Evolutionary conservation across 371 early-diverging fungal species (phyloP).

Genomic region (Rhizomucor miehei): DNA sequence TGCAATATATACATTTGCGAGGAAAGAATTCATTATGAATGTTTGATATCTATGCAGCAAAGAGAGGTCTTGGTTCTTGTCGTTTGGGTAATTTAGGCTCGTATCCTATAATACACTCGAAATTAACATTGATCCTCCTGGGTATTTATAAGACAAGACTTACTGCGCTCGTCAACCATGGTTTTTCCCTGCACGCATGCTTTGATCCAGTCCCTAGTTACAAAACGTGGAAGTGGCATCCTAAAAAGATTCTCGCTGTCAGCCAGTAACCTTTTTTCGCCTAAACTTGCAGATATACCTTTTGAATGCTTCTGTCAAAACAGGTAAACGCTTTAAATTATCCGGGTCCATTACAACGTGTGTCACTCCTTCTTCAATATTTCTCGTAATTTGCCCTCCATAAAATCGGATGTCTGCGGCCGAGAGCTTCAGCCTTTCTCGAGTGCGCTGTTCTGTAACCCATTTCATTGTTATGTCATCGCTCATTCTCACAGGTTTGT

Average conservation of each 20-base stretch:
- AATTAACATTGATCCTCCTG: not conserved
- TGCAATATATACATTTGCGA: not conserved
- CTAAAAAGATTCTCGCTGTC: not conserved
- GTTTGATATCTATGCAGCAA: too few species aligned
- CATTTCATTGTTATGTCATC: constrained; percentile 12
- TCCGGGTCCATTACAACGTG: constrained; percentile 30
- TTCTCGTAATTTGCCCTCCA: constrained; percentile 14
- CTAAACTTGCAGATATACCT: constrained; percentile 5
- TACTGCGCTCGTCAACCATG: constrained; percentile 17
- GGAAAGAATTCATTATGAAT: too few species aligned
- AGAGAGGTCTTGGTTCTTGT: too few species aligned
- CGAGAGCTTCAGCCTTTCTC: constrained; percentile 20
- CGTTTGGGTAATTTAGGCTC: constrained; percentile 8
- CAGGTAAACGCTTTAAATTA: constrained; percentile 13
- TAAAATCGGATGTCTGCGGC: constrained; percentile 17
- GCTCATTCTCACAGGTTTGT: not conserved
- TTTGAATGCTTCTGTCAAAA: constrained; percentile 16
- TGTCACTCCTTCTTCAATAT: constrained; percentile 22
- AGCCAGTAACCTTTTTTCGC: too few species aligned
- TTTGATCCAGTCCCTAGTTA: constrained; percentile 20
- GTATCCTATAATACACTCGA: constrained; percentile 1
- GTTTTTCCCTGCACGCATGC: constrained; percentile 15
- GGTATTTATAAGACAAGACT: not conserved
- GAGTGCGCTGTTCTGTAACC: constrained; percentile 13
- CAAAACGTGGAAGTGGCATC: constrained; percentile 12